Evolutionary conservation across 495 filamentous ascomycete genomes (phyloP), one percentile per base, ranked within the genome.

Genomic region (Letharia lupina): DNA sequence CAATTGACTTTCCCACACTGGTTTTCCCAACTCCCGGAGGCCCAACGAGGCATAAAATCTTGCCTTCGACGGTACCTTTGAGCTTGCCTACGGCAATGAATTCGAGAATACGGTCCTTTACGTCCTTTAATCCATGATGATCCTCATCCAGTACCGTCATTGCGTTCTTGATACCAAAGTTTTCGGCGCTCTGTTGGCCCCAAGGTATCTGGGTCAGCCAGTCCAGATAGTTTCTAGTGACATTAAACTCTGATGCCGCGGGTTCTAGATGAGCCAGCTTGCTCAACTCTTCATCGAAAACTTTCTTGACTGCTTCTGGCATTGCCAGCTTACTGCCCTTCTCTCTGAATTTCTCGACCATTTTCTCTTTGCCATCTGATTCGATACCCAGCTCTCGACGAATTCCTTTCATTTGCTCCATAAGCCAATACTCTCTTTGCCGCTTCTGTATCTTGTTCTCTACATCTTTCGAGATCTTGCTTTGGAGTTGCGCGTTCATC

Each of bases 361-460:
- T 82, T 77, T 96, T 97, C 66, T 99, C 94, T 75, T 96, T 99
- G 42, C 95, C 94, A 71, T 99, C 94, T 5, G 90, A 94, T 75
- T 98, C 95, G 64, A 97, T 91, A 18, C 95, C 95, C 31, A 99
- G 82, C 74, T 99, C 95, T 63, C 93, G 82, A 67, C 89, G 87
- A 72, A 99, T 98, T n/a, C 91, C 95, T 78, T 97, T 98, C 93
- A 98, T 95, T 72, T 99, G 95, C 75, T 99, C 94, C 91, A 94
- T 93, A 28, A 99, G 79, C 91, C 91, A 99, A 79, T 99, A 99
- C 72, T 99, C 95, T 40, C 94, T 87, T 73, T 99, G 94, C 15
- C 94, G 88, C 78, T 98, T 97, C 70, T 95, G 93, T 65, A 99
- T 99, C 78, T 96, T 96, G 67, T 83, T 89, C 75, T 99, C 95